Evolutionary conservation across 2,329 filamentous ascomycete genomes (phyloP), one percentile per base, ranked within the genome.

Genomic region (Fusarium vanettenii): DNA sequence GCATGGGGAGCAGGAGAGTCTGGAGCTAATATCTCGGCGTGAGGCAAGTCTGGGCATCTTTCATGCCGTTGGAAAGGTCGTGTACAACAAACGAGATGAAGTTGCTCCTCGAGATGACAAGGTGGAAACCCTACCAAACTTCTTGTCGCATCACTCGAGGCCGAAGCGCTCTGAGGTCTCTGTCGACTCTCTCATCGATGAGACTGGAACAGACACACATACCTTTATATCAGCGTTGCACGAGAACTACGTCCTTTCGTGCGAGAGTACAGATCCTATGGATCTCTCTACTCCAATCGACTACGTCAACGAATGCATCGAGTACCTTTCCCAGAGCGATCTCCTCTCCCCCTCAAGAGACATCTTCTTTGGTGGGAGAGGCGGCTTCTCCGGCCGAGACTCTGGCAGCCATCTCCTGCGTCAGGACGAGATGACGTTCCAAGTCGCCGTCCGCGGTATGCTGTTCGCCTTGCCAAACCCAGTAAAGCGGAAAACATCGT

Each of bases 11-110:
- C 87, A 90, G 68, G 93, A 97, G 72, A 95, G 92, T 6, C 83
- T 98, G 11, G 91, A 95, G 79, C 86, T 97, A 69, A 90, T 98
- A 25, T 95, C 94, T 1, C 94, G 95, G 79, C 90, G 97, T 66
- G 97, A 98, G 84, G 92, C 94, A 18, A 98, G 93, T 72, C 86
- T 99, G 4, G 97, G 96, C 2, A 95, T 99, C 60, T 99, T 99
- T 80, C 97, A 99, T 81, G 95, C 97, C 1, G 94, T 98, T 14
- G 97, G 96, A 5, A 98, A 97, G 81, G 94, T 99, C 3, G 92
- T 98, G 1, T 97, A 98, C 85, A 99, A 99, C 85, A 99, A 98
- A 81, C 90, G 97, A 55, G 89, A 93, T 25, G 91, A 92, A 31
- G 81, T 71, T 55, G 82, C 83, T 5, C 83, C 87, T 14, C 76